Base-by-base conservation (phyloP, 768 basidiomycete species). In the Termitomyces heimii region DNA sequence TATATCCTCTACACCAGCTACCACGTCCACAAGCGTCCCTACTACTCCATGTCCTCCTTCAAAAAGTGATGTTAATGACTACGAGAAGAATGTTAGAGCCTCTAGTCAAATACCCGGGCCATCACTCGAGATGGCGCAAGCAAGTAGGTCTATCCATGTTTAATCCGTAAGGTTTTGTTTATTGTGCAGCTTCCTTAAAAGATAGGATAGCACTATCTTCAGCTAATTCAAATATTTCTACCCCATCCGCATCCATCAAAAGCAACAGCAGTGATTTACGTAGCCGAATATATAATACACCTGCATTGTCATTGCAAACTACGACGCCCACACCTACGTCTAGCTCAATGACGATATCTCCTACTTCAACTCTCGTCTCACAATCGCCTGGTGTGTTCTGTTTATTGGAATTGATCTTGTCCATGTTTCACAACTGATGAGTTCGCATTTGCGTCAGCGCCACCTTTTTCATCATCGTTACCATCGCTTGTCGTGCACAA, bases 251-350 rank as follows among this genome's bases (percentile, higher is more conserved):
- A 26, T 32, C 48, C 29, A 7, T 37, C 3, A 54, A 50, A 53
- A 31, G 24, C 29, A 60, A 60, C 18, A 57, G 52, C 18, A 50
- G 58, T 46, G 54, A 64, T 28, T 28, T 62, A 45, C 56, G 44
- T 22, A 61, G 54, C 22, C 62, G 62, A 28, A 59, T 65, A 57
- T 62, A 51, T 37, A 59, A 53, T 48, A 22, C 49, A 7, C 31
- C 62, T 14, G 5, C 43, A 31, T 39, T 44, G 7, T 52, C 56
- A 12, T 32, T 53, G 24, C 43, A 56, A 32, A 52, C 54, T 13
- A 49, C 44, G n/a, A 52, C 51, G 8, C 13, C 18, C 12, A 29
- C 26, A n/a, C 26, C 51, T 31, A 9, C 58, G 54, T 35, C 39
- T 22, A 31, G 10, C 31, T 51, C 43, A 29, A 16, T 40, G 14